Evolutionary conservation across 2,329 filamentous ascomycete genomes (phyloP), one percentile per base, ranked within the genome.

Genomic region (Fusarium sp.): DNA sequence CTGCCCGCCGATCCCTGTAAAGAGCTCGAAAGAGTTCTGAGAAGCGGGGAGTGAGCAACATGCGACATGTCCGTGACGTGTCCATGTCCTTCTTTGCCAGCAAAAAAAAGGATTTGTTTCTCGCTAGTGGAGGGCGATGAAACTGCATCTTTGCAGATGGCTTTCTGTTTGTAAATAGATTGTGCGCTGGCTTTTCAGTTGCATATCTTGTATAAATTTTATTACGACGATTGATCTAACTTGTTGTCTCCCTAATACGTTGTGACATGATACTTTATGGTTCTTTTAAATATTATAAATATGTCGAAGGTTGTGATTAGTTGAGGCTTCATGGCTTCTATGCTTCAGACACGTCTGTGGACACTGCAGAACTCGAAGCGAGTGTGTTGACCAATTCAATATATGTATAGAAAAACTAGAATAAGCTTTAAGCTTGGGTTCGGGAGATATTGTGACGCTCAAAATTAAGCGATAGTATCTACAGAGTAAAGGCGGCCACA

Each of bases 141-240:
- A 65, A 66, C 60, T 60, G 62, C 74, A 70, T 70, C 72, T 63
- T 41, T 55, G 34, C 59, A 75, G 63, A 76, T 69, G 65, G 57
- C 55, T 73, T 78, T 73, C 74, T 77, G 70, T 78, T 73, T 75
- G 69, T 77, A 78, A 67, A 77, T 77, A 78, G 75, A 77, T 73
- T 70, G 60, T 75, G 75, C 48, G 52, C 66, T 76, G 70, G 22
- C 52, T 48, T 74, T 73, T 66, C 72, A 65, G 75, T 52, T 63
- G 45, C 62, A 70, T 72, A 56, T 77, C 73, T 76, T 76, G 75
- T 77, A 77, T 77, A 77, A 77, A 76, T 65, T 75, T 75, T 75
- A 69, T 68, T 68, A 72, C 68, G 68, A 72, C 68, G 62, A 68
- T 58, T 54, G 22, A 68, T 28, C 32, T 45, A 30, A 36, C 14